Evolutionary conservation across 164 flowering plant genomes (phyloP).

Genomic region (Piper longum): DNA sequence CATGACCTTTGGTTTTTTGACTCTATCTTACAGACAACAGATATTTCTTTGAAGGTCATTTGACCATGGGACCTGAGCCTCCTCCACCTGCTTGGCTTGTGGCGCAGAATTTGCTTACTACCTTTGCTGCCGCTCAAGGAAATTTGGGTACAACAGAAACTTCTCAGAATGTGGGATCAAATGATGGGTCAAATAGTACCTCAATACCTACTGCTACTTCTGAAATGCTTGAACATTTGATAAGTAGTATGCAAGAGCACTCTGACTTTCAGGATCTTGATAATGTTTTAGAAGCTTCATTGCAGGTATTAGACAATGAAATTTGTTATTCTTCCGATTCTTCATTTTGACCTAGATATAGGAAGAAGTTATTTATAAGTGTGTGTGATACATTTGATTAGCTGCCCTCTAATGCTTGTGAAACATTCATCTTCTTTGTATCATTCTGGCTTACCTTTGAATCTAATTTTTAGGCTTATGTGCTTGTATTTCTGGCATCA

Average conservation of each 20-base stretch:
- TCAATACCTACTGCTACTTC: slow-evolving; percentile 3
- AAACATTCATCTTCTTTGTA: neutral
- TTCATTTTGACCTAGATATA: no score
- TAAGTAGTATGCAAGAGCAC: slow-evolving; percentile 8
- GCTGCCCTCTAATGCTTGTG: neutral
- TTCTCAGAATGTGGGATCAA: slow-evolving; percentile 20
- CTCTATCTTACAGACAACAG: slow-evolving; percentile 21
- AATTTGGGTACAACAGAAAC: slow-evolving; percentile 24
- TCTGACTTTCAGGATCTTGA: slow-evolving; percentile 8
- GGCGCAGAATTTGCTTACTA: slow-evolving; percentile 36
- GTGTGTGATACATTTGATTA: neutral
- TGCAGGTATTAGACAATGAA: slow-evolving; percentile 13
- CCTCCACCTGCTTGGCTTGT: slow-evolving; percentile 74
- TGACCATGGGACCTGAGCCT: slow-evolving; percentile 90
- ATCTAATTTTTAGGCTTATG: neutral
- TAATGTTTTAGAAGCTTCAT: slow-evolving; percentile 18
- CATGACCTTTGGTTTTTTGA: neutral
- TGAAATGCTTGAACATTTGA: slow-evolving; percentile 9
- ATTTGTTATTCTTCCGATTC: no score
- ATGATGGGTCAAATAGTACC: slow-evolving; percentile 13
- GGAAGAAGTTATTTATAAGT: no score
- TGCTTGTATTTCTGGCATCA: neutral
- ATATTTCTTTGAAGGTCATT: slow-evolving; percentile 90
- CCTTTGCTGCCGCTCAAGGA: slow-evolving; percentile 19
- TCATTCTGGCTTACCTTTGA: neutral